Percentiles rank a stretch among this genome's conserved stretches.
phyloP scores from a whole-genome alignment of 2,329 filamentous ascomycete species.

The Ophiostoma novo-ulmi region DNA sequence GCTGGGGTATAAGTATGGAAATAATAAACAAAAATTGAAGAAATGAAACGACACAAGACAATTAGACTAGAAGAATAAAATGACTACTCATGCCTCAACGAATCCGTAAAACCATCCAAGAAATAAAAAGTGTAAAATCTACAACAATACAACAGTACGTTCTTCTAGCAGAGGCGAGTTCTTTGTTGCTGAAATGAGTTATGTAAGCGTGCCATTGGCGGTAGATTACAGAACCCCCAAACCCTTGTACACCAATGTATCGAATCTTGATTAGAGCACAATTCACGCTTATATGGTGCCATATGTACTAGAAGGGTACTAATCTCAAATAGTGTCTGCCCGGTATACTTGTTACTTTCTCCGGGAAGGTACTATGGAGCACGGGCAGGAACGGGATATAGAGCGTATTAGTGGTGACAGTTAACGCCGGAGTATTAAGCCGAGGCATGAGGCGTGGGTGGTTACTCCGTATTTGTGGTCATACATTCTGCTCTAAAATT shows the following conservation, averaged over 20 bases:
- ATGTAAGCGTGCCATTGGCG: background rate
- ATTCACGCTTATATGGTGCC: background rate
- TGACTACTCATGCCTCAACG: background rate
- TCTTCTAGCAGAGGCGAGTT: background rate
- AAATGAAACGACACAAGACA: background rate
- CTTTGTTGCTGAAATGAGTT: background rate
- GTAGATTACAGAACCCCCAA: background rate
- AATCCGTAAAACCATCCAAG: background rate
- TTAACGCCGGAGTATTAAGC: background rate
- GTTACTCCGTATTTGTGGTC: background rate
- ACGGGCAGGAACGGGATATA: background rate
- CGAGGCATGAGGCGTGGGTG: background rate
- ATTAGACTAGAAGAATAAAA: background rate
- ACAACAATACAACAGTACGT: background rate
- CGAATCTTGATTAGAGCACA: background rate
- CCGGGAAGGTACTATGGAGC: background rate
- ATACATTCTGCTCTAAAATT: background rate
- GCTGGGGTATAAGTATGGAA: background rate
- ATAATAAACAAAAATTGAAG: background rate
- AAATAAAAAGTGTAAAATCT: background rate
- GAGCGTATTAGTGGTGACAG: background rate
- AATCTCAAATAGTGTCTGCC: background rate
- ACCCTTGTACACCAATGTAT: background rate
- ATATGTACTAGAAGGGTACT: background rate
- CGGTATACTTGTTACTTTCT: background rate